Conservation (phyloP, 176 grass and related monocot genomes). For the Dendrocalamus sinicus region DNA sequence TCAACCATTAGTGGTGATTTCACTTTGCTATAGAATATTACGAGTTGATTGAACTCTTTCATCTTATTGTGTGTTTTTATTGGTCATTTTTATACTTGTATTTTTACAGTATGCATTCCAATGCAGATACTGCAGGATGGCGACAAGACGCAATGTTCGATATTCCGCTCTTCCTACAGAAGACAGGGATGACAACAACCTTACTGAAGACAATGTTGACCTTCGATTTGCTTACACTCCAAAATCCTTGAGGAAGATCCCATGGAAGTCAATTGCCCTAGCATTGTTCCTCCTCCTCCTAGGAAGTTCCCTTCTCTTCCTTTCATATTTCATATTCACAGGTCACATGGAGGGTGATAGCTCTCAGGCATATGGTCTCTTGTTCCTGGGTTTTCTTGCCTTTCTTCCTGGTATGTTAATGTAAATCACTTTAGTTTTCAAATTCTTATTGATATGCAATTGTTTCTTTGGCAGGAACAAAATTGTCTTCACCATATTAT, state of each 20-base stretch:
- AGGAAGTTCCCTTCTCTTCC: constrained; percentile 67
- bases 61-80: neutral
- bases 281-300: constrained; percentile 82
- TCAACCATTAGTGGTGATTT: neutral
- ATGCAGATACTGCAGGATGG: constrained; percentile 50
- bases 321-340: constrained; percentile 82
- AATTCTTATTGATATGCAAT: neutral
- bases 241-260: constrained; percentile 69
- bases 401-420: constrained; percentile 92
- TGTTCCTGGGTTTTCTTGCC: constrained; percentile 81
- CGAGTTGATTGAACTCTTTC: neutral
- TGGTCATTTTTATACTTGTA: neutral
- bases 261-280: constrained; percentile 87
- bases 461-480: neutral
- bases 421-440: neutral
- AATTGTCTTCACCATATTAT: neutral
- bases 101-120: neutral
- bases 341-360: constrained; percentile 90
- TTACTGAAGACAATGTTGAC: constrained; percentile 53
- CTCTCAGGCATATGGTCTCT: constrained; percentile 79
- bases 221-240: constrained; percentile 81
- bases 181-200: constrained; percentile 31
- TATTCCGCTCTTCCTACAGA: constrained; percentile 68
- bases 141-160: constrained; percentile 56
- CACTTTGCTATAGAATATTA: neutral